A percentile compares a stretch with the other conserved stretches of the same genome.
Evolutionary conservation across 2,329 filamentous ascomycete genomes (phyloP).

Genomic region (Aulographum hederae): DNA sequence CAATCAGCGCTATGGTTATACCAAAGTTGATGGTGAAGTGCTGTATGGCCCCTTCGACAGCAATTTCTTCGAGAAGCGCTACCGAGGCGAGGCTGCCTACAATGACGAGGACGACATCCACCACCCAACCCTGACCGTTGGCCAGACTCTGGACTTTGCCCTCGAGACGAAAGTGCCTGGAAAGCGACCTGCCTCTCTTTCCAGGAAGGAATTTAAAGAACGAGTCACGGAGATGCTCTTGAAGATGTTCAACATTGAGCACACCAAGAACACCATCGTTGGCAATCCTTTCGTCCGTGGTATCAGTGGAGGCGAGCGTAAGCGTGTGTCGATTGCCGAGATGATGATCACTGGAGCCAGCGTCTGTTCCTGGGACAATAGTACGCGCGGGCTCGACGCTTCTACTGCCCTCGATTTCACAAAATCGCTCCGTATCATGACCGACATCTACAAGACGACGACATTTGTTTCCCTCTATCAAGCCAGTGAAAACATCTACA

Average conservation of each 20-base stretch:
- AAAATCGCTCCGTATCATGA: slow-evolving; percentile 38
- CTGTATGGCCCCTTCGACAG: slow-evolving; percentile 57
- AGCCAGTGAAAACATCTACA: slow-evolving; percentile 66
- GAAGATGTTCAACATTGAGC: slow-evolving; percentile 88
- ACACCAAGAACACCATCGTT: slow-evolving; percentile 70
- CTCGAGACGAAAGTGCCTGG: slow-evolving; percentile 71
- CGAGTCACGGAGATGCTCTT: slow-evolving; percentile 56
- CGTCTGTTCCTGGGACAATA: slow-evolving; percentile 45
- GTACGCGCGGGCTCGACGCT: slow-evolving; percentile 28
- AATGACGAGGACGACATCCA: slow-evolving; percentile 78
- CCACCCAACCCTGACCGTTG: slow-evolving; percentile 68
- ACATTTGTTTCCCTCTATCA: slow-evolving; percentile 81
- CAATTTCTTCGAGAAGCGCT: slow-evolving; percentile 49
- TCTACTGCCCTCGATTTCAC: slow-evolving; percentile 30
- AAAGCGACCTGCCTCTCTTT: slow-evolving; percentile 57
- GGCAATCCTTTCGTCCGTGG: slow-evolving; percentile 68
- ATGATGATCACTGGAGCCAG: slow-evolving; percentile 60
- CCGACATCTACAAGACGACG: slow-evolving; percentile 65
- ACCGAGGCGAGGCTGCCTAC: slow-evolving; percentile 69
- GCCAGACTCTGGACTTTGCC: slow-evolving; percentile 73
- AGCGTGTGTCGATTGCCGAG: slow-evolving; percentile 68
- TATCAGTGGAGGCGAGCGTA: slow-evolving; percentile 61
- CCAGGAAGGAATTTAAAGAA: slow-evolving; percentile 56
- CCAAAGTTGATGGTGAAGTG: slow-evolving; percentile 51
- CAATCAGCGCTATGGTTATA: slow-evolving; percentile 39